phyloP scores from a whole-genome alignment of 1,284 basidiomycete genomes.

The Cronartium quercuum region DNA sequence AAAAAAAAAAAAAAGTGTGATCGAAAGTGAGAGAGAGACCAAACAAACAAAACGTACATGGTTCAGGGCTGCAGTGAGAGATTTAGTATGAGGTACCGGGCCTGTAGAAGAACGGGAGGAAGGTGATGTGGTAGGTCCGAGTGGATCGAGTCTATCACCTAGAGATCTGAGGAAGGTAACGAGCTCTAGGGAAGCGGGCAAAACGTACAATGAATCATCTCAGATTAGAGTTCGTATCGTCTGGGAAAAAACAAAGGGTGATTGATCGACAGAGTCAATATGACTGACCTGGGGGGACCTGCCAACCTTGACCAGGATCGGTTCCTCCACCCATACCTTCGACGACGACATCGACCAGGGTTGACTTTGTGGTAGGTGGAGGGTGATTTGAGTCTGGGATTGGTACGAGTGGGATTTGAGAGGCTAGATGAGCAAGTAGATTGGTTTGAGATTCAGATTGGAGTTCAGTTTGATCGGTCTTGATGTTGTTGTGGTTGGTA shows the following conservation, averaged over 20 bases:
- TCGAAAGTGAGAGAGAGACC: no score
- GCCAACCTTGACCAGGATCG: conserved; percentile 35
- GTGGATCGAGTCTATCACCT: conserved; percentile 27
- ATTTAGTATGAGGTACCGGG: conserved; percentile 12
- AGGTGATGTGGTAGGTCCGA: conserved; percentile 8
- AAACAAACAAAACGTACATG: conserved; percentile 21
- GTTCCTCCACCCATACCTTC: conserved; percentile 37
- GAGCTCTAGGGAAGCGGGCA: conserved; percentile 8
- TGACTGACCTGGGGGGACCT: conserved; percentile 32
- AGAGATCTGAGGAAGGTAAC: conserved; percentile 35
- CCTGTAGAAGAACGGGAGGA: background rate
- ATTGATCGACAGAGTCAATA: background rate
- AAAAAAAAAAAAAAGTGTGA: background rate
- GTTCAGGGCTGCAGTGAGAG: conserved; percentile 36
- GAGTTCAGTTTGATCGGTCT: background rate
- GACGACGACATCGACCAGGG: conserved; percentile 36
- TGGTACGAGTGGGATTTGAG: background rate
- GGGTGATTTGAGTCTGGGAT: background rate
- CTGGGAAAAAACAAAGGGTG: background rate
- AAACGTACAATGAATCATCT: background rate
- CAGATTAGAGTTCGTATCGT: background rate
- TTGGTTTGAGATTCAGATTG: conserved; percentile 6
- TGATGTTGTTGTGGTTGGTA: background rate
- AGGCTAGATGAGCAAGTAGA: conserved; percentile 10
- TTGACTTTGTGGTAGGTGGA: conserved; percentile 13